Percentiles rank a stretch among this genome's conserved stretches.
Conservation (phyloP, 2,329 filamentous ascomycete species). For the Kalmusia sp. region DNA sequence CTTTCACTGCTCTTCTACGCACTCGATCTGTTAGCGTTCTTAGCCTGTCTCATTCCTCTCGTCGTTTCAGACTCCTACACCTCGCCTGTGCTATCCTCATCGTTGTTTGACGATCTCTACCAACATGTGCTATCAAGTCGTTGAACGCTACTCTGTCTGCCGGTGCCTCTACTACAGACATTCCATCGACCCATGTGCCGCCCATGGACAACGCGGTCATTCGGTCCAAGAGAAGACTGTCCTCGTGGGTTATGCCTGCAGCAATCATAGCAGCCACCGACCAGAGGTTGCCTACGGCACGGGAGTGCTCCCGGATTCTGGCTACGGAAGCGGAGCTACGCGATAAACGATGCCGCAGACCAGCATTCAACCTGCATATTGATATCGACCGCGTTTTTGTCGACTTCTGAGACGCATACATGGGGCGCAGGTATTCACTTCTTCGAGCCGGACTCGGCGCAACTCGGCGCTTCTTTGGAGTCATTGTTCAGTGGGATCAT, state of each 20-base stretch:
- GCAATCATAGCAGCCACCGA: constrained; percentile 56
- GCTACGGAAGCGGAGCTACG: constrained; percentile 36
- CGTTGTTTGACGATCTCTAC: background rate
- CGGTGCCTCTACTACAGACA: constrained; percentile 88
- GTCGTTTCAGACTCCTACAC: constrained; percentile 7
- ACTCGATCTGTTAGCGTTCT: constrained; percentile 15
- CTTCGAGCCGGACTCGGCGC: constrained; percentile 31
- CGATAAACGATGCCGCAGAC: constrained; percentile 11
- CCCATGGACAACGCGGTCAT: constrained; percentile 78
- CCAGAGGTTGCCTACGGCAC: constrained; percentile 25
- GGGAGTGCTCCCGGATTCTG: constrained; percentile 36
- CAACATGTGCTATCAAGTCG: constrained; percentile 83
- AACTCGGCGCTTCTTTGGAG: constrained; percentile 14
- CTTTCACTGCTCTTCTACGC: constrained; percentile 19
- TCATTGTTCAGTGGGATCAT: constrained; percentile 9
- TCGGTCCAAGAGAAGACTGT: constrained; percentile 76
- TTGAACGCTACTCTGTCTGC: constrained; percentile 87
- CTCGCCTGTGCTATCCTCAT: background rate
- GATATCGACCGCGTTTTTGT: background rate
- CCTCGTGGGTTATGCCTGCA: constrained; percentile 82
- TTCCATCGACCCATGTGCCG: constrained; percentile 80
- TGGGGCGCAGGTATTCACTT: constrained; percentile 21
- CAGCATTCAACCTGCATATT: background rate
- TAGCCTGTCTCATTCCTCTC: constrained; percentile 15
- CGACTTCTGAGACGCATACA: constrained; percentile 1